Conservation (phyloP, 345 rosid species). For the Lepidium africanum region DNA sequence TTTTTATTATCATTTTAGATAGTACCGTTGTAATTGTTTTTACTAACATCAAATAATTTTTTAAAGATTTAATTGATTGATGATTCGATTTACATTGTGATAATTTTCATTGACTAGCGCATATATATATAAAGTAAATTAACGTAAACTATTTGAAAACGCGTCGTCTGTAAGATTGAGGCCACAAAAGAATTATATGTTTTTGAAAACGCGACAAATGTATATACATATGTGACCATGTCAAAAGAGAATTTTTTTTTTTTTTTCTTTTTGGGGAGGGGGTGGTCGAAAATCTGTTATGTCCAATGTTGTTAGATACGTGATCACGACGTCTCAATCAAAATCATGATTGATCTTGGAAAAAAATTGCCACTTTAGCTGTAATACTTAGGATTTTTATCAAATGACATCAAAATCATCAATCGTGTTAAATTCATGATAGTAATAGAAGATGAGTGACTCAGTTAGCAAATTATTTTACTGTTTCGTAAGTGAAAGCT, state of each 20-base stretch:
- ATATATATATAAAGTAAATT: not conserved
- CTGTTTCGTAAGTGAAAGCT: not conserved
- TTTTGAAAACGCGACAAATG: too few relatives aligned
- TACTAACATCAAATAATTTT: not conserved
- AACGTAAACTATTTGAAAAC: not conserved
- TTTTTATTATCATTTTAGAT: too few relatives aligned
- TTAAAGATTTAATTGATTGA: not conserved
- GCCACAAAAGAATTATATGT: not conserved
- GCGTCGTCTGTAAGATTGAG: not conserved
- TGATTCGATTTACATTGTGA: not conserved
- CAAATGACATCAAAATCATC: not conserved
- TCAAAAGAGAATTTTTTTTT: not conserved
- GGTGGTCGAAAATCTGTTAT: not conserved
- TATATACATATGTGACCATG: not conserved
- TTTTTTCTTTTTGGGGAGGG: too few relatives aligned
- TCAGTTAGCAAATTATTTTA: not conserved
- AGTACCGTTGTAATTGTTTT: too few relatives aligned
- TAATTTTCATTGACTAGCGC: not conserved
- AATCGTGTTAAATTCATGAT: not conserved
- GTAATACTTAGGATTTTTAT: not conserved
- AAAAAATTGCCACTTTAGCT: not conserved
- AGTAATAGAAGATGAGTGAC: not conserved
- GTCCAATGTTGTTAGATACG: not conserved
- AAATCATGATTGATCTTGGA: not conserved
- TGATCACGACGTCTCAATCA: not conserved